phyloP scores from a whole-genome alignment of 1,284 basidiomycete genomes.

The Pascua guehoae region DNA sequence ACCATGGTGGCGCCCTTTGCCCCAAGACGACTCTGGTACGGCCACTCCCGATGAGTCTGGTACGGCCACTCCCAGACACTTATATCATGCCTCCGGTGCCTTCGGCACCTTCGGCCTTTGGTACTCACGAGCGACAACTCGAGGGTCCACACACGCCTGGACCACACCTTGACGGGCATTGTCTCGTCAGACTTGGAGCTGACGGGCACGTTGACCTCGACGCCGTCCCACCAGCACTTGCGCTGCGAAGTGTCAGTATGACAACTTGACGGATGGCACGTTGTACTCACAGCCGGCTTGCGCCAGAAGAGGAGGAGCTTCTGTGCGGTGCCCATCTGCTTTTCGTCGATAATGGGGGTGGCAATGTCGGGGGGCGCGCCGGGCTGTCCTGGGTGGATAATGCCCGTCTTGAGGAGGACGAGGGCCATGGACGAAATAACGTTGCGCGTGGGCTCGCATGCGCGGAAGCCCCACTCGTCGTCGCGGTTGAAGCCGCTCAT shows the following conservation, averaged over 20 bases:
- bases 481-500: conserved; percentile 98
- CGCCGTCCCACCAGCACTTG: conserved; percentile 99
- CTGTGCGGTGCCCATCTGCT: conserved; percentile 94
- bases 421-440: conserved; percentile 98
- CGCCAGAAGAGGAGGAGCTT: conserved; percentile 97
- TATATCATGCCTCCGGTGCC: not conserved
- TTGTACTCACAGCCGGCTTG: conserved; percentile 81
- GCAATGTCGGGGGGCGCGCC: conserved; percentile 26
- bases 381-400: conserved; percentile 59
- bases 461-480: conserved; percentile 95
- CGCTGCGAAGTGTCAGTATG: conserved; percentile 55
- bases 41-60: not conserved
- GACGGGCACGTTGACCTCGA: conserved; percentile 74
- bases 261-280: not conserved
- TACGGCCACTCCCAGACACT: not conserved
- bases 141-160: conserved; percentile 95
- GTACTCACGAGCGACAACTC: conserved; percentile 89
- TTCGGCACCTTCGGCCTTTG: not conserved
- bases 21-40: not conserved
- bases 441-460: conserved; percentile 89
- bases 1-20: not conserved
- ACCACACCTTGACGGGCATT: conserved; percentile 82
- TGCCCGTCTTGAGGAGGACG: conserved; percentile 95
- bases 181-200: conserved; percentile 49
- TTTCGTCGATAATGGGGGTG: conserved; percentile 62